Base-by-base conservation (phyloP, 257 asterid species). In the Voacanga thouarsii region DNA sequence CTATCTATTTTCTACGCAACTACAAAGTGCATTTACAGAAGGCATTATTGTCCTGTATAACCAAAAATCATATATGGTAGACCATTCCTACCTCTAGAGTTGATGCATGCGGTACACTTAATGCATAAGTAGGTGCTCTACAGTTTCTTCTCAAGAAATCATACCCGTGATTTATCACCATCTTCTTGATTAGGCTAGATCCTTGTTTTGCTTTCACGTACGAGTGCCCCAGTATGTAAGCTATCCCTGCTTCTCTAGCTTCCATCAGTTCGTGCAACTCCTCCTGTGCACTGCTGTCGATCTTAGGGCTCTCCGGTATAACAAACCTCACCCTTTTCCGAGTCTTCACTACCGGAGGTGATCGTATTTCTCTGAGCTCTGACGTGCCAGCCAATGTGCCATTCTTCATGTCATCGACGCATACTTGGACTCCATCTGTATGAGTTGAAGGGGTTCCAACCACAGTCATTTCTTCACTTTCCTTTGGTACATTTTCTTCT, bases 1-100 rank as follows among this genome's bases (percentile, higher is more conserved):
- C 74, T 66, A 33, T 77, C 21, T 44, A 15, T 16, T 68, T 12
- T 65, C 60, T 76, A 28, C 47, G 70, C 50, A 68, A 45, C 82
- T 80, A 80, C 65, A 77, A 74, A 75, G 18, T 67, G 75, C 80
- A 60, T 81, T 51, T 72, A 77, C 78, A 77, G 8, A 44, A 18
- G 45, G 59, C 66, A 64, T 33, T 61, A 51, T 28, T n/a, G 47
- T 68, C 75, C 24, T 56, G 53, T 56, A 12, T 19, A n/a, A 23
- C 66, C 51, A 68, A 84, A 68, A 59, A 41, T 91, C 93, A 94
- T 76, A 94, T 81, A 84, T 89, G 85, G 80, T 91, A 92, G n/a
- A 91, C 95, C 98, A 92, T 91, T 75, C 98, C 98, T 76, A 94
- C 97, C 80, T 94, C 97, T 68, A 94, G 83, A 0, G 97, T 94